phyloP scores from a whole-genome alignment of 2,329 filamentous ascomycete species.

The Didymella pomorum region DNA sequence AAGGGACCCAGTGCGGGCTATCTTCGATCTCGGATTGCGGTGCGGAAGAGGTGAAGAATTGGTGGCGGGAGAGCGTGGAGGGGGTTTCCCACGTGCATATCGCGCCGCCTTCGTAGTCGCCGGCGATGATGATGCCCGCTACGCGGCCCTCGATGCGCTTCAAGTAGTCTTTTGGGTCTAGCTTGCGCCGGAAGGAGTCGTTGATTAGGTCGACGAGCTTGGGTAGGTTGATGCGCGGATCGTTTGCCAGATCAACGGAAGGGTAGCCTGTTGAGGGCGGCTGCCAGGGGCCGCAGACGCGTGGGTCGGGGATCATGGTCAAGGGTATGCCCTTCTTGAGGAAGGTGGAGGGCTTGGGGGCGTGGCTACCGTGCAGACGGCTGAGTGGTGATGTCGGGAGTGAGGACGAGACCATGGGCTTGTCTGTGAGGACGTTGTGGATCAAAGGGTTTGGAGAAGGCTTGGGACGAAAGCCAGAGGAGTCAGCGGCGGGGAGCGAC shows the following conservation, averaged over 20 bases:
- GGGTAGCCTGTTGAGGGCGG: constrained; percentile 67
- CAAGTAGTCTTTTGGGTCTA: constrained; percentile 86
- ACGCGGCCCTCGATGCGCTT: constrained; percentile 79
- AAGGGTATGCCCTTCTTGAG: constrained; percentile 92
- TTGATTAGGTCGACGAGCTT: constrained; percentile 88
- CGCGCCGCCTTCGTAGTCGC: constrained; percentile 94
- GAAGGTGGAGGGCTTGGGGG: constrained; percentile 72
- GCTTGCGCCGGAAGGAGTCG: constrained; percentile 85
- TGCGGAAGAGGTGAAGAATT: not conserved
- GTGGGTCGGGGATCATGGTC: constrained; percentile 79
- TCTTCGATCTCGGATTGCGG: constrained; percentile 39
- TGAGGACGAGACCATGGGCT: constrained; percentile 90
- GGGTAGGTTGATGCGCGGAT: constrained; percentile 81
- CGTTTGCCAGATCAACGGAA: constrained; percentile 72
- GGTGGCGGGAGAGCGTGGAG: constrained; percentile 23
- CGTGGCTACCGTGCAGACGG: constrained; percentile 41
- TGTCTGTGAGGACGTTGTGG: constrained; percentile 94
- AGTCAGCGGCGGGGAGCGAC: constrained; percentile 54
- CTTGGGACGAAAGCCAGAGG: constrained; percentile 54
- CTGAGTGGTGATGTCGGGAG: constrained; percentile 66
- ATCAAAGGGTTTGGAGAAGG: constrained; percentile 84
- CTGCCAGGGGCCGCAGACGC: constrained; percentile 68
- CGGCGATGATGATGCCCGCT: constrained; percentile 92
- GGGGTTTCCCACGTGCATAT: constrained; percentile 92
- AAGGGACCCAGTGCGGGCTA: constrained; percentile 73